These are phyloP conservation scores for Protomyces gravidus DNA, from an alignment of 1,139 yeast species.

Conservation along the genomic window DNA sequence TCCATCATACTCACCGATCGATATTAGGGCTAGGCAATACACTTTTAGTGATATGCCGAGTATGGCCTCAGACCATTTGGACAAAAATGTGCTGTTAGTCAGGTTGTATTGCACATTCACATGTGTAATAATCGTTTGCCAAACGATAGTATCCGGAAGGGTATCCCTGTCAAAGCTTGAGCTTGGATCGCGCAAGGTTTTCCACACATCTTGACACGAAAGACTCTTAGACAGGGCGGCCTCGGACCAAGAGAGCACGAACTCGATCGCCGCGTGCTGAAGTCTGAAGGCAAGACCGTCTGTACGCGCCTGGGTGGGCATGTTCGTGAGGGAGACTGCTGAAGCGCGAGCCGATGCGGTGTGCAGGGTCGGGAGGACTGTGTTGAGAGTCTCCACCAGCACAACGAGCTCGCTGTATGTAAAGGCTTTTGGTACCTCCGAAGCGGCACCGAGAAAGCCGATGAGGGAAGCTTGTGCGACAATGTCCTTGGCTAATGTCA, in stretches of 20 bases:
- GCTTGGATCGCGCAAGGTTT: neutral
- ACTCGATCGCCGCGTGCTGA: constrained; percentile 1
- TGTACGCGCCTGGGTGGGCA: neutral
- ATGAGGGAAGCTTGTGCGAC: neutral
- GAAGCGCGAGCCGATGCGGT: neutral
- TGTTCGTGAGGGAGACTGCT: neutral
- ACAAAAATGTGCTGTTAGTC: neutral
- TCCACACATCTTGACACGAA: constrained; percentile 1
- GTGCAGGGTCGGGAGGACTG: neutral
- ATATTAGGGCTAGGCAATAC: neutral
- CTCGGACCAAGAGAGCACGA: constrained; percentile 18
- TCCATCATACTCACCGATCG: neutral
- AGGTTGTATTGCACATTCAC: constrained; percentile 9
- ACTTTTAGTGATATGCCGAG: neutral
- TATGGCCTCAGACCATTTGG: constrained; percentile 7
- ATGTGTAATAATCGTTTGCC: constrained; percentile 7
- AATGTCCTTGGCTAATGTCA: neutral
- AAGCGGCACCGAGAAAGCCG: constrained; percentile 9
- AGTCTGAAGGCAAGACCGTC: constrained; percentile 1
- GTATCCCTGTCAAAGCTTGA: neutral
- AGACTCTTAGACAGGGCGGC: neutral
- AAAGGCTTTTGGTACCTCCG: neutral
- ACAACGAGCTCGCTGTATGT: constrained; percentile 13
- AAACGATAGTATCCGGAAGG: constrained; percentile 7
- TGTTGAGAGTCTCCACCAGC: neutral